phyloP scores from a whole-genome alignment of 768 basidiomycete genomes.

The Leucogyrophana mollusca region DNA sequence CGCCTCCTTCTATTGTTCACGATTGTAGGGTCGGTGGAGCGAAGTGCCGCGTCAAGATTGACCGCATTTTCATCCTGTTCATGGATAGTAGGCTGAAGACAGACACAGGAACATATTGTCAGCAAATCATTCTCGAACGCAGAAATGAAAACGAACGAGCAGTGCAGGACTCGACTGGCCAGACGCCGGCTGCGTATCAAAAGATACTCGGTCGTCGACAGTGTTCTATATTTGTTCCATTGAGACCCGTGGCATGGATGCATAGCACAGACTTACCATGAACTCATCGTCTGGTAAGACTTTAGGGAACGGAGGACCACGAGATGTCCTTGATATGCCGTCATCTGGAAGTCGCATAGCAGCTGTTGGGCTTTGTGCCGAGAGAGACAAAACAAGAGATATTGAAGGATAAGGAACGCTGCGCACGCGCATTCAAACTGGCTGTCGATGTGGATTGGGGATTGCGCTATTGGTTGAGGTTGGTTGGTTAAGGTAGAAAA shows the following conservation, averaged over 20 bases:
- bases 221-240: background rate
- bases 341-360: too few relatives aligned
- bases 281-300: conserved; percentile 1
- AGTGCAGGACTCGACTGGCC: background rate
- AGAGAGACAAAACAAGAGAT: conserved; percentile 2
- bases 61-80: conserved; percentile 6
- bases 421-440: conserved; percentile 4
- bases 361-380: background rate
- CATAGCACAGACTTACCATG: conserved; percentile 3
- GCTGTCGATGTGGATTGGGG: background rate
- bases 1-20: conserved; percentile 2
- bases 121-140: background rate
- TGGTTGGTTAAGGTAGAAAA: background rate
- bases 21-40: background rate
- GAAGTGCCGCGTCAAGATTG: conserved; percentile 2
- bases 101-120: background rate
- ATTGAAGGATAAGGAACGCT: conserved; percentile 5
- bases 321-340: too few relatives aligned
- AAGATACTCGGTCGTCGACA: conserved; percentile 6
- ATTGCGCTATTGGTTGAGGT: background rate
- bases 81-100: conserved; percentile 5
- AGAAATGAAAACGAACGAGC: background rate
- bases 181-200: background rate
- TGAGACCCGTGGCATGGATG: background rate
- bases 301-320: too few relatives aligned